Evolutionary conservation across 495 filamentous ascomycete genomes (phyloP), one percentile per base, ranked within the genome.

Genomic region (Neurospora sp.): DNA sequence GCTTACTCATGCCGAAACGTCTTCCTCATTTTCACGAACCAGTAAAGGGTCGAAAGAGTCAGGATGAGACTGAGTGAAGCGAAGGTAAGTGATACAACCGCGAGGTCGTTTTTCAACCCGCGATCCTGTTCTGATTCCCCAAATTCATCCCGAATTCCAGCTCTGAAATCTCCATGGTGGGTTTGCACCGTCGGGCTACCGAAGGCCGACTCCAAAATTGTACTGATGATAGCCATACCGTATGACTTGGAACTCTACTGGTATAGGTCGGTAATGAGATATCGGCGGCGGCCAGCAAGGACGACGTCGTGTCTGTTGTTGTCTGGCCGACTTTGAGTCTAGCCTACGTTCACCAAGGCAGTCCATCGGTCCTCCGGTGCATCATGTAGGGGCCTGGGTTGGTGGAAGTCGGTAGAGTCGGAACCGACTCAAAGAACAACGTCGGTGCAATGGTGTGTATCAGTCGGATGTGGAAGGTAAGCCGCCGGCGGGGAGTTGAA

Each of bases 11-110:
- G 92, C 70, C 92, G 87, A 79, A 93, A 94, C 66, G 83, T 88
- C 77, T 89, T 86, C 76, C 88, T 86, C 91, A 94, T 94, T 76
- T 87, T 87, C 54, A 87, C 81, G 80, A 94, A 92, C 90, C 90
- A 93, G 80, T 91, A 93, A 70, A 90, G 83, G 23, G 89, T 82
- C 54, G 84, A 76, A 7, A 89, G 72, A 0, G 84, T 84, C 16
- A 85, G 80, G 10, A 86, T 20, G 35, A 92, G 78, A 74, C 88
- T 90, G 79, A 91, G 75, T 1, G 83, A 78, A 27, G 85, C 78
- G 31, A 86, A 75, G 10, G 76, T 59, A 42, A 80, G 76, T n/a
- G 77, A 77, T 8, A 81, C 41, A n/a, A 78, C 75, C 1, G 72
- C 72, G 27, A 82, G 62, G 44, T 76, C 37, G n/a, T 70, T 35